Evolutionary conservation across 768 basidiomycete species (phyloP), one percentile per base, ranked within the genome.

Genomic region (Podaxis mareebaensis): DNA sequence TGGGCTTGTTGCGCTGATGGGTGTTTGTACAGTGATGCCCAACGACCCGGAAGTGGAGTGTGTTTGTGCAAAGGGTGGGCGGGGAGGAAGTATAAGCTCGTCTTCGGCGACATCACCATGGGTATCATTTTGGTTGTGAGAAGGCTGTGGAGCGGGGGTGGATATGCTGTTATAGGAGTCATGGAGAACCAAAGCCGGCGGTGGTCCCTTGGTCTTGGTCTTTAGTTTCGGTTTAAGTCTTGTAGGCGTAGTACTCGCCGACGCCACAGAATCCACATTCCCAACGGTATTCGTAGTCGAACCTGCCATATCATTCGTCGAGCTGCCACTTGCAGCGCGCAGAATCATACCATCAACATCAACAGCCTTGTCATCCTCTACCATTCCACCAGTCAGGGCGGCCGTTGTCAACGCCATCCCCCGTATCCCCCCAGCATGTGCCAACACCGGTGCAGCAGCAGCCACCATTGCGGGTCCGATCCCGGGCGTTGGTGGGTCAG

Each of bases 1-100:
- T 3, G 87, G 81, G 53, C 83, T 85, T 15, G 78, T 70, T 7
- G 79, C 78, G 60, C 78, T 81, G 59, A 65, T 67, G 33, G 69
- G 77, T 22, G 71, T 67, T 49, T 66, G 64, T 24, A 58, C 53
- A 13, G 64, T 61, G 38, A 62, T 58, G 57, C 56, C 58, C 13
- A 64, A 53, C n/a, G 66, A 66, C 39, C 33, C 33, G 33, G 58
- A 7, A 28, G 30, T 59, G 22, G 39, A 30, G 4, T 53, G 24
- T 28, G 38, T 22, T 12, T 53, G 24, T 28, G 26, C 38, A 54
- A 15, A 28, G 17, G 39, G 52, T 3, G 11, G 49, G 8, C 55
- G 55, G 30, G 40, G 56, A 48, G 53, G 53, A 44, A 46, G n/a
- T 8, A 46, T 33, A 3, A 40, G 28, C 28, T 53, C 40, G 20